Evolutionary conservation across 495 filamentous ascomycete genomes (phyloP), one percentile per base, ranked within the genome.

Genomic region (Pseudotulostoma volvatum): DNA sequence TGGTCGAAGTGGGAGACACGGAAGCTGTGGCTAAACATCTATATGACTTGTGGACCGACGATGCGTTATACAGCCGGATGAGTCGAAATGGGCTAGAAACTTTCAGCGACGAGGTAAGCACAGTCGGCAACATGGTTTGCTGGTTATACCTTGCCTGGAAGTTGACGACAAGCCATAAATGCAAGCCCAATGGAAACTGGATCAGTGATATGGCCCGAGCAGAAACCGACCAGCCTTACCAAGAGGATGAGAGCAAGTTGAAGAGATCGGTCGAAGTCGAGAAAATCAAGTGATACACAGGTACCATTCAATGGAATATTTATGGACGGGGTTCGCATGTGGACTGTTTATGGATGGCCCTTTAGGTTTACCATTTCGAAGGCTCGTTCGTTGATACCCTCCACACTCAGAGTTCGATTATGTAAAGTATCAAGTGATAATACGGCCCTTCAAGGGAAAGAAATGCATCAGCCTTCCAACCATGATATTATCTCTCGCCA

Each of bases 51-150:
- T 83, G 77, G 59, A 80, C 72, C 0, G 67, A 92, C 46, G 47
- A 71, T 1, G 63, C 64, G 18, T 57, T 78, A 18, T 81, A 80
- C 51, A 50, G 69, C 39, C 57, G 63, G 43, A 85, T 90, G 77
- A 73, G 70, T 49, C 36, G 71, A n/a, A 76, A 68, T 43, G 84
- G 82, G 5, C 52, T 57, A 16, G 59, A 46, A 1, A 71, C 77
- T 46, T 80, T 88, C 3, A 82, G 73, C 43, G 83, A 90, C 51
- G 84, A 93, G 50, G 81, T 90, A 8, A 71, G 78, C 35, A 92
- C 84, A 0, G 81, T 85, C 0, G 84, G 84, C 0, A 87, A 85
- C 55, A 74, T 76, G 11, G 55, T 88, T 18, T 68, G 59, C 42
- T 92, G 84, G 83, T 67, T 83, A 43, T 90, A 83, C 47, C 59